Evolutionary conservation across 2,329 filamentous ascomycete genomes (phyloP), one percentile per base, ranked within the genome.

Genomic region (Lasiodiplodia hormozganensis): DNA sequence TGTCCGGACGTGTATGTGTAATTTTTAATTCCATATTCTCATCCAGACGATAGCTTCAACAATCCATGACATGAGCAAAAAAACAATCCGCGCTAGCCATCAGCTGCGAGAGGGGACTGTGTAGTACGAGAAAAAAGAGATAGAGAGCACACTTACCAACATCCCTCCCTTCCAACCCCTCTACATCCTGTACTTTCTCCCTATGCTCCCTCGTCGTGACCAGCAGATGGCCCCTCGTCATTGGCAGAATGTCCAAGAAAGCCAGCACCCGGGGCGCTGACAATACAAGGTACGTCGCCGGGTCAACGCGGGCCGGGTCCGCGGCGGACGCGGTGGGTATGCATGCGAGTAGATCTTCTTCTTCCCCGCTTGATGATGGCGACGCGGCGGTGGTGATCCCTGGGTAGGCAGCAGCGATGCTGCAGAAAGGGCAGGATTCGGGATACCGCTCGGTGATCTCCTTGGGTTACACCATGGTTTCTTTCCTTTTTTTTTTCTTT

Each of bases 161-260:
- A 74, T 91, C 89, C 67, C 85, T 84, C 28, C 89, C 87, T 77
- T 94, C 91, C 57, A 78, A 77, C 0, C 86, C 81, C 0, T 38
- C 85, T 62, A 94, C 85, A 76, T 94, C 91, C 2, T 88, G 90
- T 47, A 97, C 84, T 77, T 94, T 97, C 71, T 90, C 87, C 68
- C 89, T 87, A 83, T 98, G 96, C 43, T 83, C 77, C 51, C 96
- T 87, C 10, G 94, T 92, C 67, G 91, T 92, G 40, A 98, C 86
- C 0, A 98, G 86, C 7, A 97, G 80, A 83, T 98, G 95, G 1
- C 94, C 94, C 0, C 85, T 85, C 0, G 92, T 91, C 64, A 98
- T 88, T 0, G 96, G 96, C 83, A 96, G 87, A 75, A 97, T 97
- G 81, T 98, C 95, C 73, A 98, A 86, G 81, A 98, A 98, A 52